Conservation (phyloP, 106 monocot genomes). For the Platanthera zijinensis region DNA sequence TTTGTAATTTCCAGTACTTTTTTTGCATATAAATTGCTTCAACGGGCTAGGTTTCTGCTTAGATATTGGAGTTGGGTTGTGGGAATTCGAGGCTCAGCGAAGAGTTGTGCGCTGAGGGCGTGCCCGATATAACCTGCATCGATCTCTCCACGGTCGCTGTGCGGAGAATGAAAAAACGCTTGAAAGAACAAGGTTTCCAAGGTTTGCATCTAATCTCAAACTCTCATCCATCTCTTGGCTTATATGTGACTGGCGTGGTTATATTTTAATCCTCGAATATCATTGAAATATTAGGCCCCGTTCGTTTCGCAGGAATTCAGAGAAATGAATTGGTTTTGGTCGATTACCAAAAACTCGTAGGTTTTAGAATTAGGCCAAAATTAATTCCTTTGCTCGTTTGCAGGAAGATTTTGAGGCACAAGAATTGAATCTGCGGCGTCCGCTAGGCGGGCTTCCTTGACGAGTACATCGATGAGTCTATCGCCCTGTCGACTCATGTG, state of each 20-base stretch:
- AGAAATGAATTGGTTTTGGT: no score
- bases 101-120: conserved; percentile 46
- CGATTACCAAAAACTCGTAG: no score
- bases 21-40: neutral
- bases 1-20: conserved; percentile 6
- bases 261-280: neutral
- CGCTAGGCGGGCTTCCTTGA: no score
- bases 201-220: conserved; percentile 22
- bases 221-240: neutral
- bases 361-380: no score
- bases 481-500: no score
- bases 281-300: neutral
- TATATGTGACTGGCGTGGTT: neutral
- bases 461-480: no score
- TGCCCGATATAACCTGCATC: conserved; percentile 62
- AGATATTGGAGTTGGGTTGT: conserved; percentile 89
- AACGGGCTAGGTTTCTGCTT: neutral
- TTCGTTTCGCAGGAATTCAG: no score
- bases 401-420: no score
- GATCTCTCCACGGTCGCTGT: conserved; percentile 77
- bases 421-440: no score
- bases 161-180: conserved; percentile 43
- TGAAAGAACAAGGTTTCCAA: conserved; percentile 37
- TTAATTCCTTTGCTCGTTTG: no score
- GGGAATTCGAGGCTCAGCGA: conserved; percentile 82